Evolutionary conservation across 1,284 basidiomycete genomes (phyloP).

Genomic region (Anthracocystis setariae): DNA sequence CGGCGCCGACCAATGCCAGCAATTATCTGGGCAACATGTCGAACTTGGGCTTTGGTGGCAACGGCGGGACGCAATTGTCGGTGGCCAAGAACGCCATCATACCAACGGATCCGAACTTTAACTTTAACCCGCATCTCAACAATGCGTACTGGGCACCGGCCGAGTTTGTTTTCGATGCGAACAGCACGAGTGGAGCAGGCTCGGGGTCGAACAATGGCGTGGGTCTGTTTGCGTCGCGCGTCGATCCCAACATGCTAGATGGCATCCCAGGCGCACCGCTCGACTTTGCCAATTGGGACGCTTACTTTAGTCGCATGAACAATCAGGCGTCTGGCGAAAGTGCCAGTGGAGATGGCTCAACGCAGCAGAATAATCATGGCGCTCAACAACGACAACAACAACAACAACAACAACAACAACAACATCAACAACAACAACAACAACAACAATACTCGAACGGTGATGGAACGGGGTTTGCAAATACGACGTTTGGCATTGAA

Average conservation of each 20-base stretch:
- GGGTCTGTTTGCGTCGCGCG: slow-evolving; percentile 14
- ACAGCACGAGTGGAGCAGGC: neutral
- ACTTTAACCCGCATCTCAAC: slow-evolving; percentile 57
- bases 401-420: neutral
- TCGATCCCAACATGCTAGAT: slow-evolving; percentile 45
- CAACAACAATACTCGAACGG: neutral
- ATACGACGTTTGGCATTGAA: slow-evolving; percentile 35
- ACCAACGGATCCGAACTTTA: slow-evolving; percentile 39
- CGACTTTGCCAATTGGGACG: slow-evolving; percentile 56
- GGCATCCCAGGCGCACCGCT: slow-evolving; percentile 47
- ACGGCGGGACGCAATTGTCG: slow-evolving; percentile 14
- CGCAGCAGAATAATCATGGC: no score
- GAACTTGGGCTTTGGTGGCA: slow-evolving; percentile 6
- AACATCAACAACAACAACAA: neutral
- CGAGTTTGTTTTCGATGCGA: slow-evolving; percentile 22
- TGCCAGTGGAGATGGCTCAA: neutral
- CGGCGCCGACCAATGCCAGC: neutral
- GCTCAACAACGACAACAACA: no score
- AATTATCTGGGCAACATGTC: slow-evolving; percentile 15
- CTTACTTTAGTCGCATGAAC: slow-evolving; percentile 33
- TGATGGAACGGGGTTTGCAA: slow-evolving; percentile 24
- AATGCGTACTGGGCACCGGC: slow-evolving; percentile 49
- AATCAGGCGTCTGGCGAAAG: neutral
- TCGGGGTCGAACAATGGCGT: slow-evolving; percentile 9
- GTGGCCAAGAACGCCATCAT: slow-evolving; percentile 38